These are phyloP conservation scores for Ceratocystis cubensis DNA, from an alignment of 2,329 filamentous ascomycete genomes.

Conservation along the genomic window DNA sequence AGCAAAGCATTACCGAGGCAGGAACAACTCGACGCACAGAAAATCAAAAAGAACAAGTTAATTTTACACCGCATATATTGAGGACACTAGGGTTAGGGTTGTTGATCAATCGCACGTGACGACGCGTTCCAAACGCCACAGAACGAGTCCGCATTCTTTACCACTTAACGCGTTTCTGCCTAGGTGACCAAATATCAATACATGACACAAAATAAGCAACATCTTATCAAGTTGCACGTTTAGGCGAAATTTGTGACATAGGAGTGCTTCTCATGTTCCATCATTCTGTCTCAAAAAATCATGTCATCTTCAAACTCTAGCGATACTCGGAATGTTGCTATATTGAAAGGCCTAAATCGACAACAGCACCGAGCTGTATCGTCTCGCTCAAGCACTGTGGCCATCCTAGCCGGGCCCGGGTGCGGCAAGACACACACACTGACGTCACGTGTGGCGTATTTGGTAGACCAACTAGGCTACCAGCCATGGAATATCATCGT, in stretches of 20 bases:
- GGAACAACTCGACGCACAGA: background rate
- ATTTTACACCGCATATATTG: too few relatives aligned
- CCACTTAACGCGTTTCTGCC: background rate
- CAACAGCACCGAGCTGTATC: slow-evolving; percentile 42
- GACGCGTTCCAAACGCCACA: background rate
- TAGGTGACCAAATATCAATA: background rate
- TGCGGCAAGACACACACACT: slow-evolving; percentile 92
- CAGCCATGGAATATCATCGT: slow-evolving; percentile 82
- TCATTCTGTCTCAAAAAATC: background rate
- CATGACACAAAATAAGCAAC: background rate
- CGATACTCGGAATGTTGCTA: background rate
- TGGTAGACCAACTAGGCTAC: slow-evolving; percentile 59
- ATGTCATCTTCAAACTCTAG: background rate
- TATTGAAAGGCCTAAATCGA: background rate
- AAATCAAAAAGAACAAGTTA: too few relatives aligned
- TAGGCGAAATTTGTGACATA: background rate
- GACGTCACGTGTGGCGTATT: slow-evolving; percentile 81
- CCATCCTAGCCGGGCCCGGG: slow-evolving; percentile 55
- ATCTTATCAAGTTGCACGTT: too few relatives aligned
- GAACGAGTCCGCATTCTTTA: background rate
- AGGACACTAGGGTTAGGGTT: background rate
- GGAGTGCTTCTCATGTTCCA: background rate
- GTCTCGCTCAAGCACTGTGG: slow-evolving; percentile 42
- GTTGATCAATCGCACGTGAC: background rate
- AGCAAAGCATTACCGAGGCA: background rate